phyloP scores from a whole-genome alignment of 2,329 filamentous ascomycete genomes.

The Colletotrichum chlorophyti region DNA sequence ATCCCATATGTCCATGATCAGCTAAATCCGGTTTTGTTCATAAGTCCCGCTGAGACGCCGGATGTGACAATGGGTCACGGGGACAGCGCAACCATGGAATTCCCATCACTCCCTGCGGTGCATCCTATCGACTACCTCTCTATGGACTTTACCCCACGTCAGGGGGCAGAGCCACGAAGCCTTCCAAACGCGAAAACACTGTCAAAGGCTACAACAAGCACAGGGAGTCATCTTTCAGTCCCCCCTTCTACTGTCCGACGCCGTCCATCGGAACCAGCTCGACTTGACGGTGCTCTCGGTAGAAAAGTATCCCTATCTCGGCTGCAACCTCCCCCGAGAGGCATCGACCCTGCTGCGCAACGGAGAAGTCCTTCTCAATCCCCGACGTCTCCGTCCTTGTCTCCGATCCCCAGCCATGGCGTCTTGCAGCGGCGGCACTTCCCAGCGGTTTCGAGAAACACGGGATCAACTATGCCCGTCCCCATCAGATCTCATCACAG shows the following conservation, averaged over 20 bases:
- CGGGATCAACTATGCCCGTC: neutral
- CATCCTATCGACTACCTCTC: constrained; percentile 8
- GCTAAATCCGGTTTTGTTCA: neutral
- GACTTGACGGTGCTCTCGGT: too few species aligned
- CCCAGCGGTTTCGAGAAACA: neutral
- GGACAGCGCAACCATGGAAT: neutral
- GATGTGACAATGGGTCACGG: neutral
- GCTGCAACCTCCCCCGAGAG: too few species aligned
- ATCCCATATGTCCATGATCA: neutral
- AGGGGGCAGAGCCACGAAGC: neutral
- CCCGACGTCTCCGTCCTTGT: too few species aligned
- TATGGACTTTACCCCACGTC: neutral
- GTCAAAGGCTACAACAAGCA: neutral
- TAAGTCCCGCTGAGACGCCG: constrained; percentile 5
- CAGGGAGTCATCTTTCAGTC: neutral
- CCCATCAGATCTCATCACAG: neutral
- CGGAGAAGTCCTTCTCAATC: too few species aligned
- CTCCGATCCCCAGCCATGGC: neutral
- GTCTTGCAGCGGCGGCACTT: neutral
- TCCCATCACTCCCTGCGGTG: neutral
- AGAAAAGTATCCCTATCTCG: too few species aligned
- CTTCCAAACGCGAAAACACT: neutral
- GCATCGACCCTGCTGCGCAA: too few species aligned
- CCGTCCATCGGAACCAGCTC: too few species aligned
- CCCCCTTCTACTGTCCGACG: neutral